These are phyloP conservation scores for Rhodocollybia butyracea DNA, from an alignment of 768 basidiomycete species.

Conservation along the genomic window DNA sequence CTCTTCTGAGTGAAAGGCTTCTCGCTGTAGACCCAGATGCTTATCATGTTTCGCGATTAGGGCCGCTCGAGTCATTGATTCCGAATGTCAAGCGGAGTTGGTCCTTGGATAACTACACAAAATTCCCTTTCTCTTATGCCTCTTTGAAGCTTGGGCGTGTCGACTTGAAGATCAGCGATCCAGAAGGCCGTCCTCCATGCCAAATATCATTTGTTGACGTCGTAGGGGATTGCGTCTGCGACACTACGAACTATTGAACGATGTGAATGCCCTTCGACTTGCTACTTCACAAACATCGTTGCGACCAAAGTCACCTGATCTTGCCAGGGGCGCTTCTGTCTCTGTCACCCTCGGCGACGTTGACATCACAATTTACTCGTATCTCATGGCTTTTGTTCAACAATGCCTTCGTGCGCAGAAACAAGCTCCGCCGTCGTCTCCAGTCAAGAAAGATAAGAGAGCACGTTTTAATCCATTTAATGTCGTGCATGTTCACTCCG, in stretches of 20 bases:
- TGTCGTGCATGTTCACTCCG: slow-evolving; percentile 27
- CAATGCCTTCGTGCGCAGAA: slow-evolving; percentile 49
- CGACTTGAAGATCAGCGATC: slow-evolving; percentile 32
- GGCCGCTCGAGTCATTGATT: slow-evolving; percentile 28
- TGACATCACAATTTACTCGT: slow-evolving; percentile 46
- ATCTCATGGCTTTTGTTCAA: slow-evolving; percentile 58
- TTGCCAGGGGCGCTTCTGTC: slow-evolving; percentile 28
- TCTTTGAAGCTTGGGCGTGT: slow-evolving; percentile 26
- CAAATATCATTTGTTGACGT: slow-evolving; percentile 33
- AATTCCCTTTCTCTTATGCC: slow-evolving; percentile 10
- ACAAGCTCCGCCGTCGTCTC: slow-evolving; percentile 25
- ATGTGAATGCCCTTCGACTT: neutral
- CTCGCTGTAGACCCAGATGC: slow-evolving; percentile 43
- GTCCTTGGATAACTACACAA: neutral
- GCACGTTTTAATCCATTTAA: neutral
- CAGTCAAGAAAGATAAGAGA: slow-evolving; percentile 1
- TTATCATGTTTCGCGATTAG: slow-evolving; percentile 24
- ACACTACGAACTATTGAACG: slow-evolving; percentile 21
- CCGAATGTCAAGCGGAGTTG: slow-evolving; percentile 14
- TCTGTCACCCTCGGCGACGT: slow-evolving; percentile 39
- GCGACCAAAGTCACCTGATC: slow-evolving; percentile 26
- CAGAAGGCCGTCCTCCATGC: slow-evolving; percentile 27
- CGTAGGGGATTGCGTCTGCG: slow-evolving; percentile 17
- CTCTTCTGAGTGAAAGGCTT: slow-evolving; percentile 36
- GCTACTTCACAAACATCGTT: slow-evolving; percentile 42